Conservation (phyloP, 352 stramenopile species). For the Phytophthora palmivora region DNA sequence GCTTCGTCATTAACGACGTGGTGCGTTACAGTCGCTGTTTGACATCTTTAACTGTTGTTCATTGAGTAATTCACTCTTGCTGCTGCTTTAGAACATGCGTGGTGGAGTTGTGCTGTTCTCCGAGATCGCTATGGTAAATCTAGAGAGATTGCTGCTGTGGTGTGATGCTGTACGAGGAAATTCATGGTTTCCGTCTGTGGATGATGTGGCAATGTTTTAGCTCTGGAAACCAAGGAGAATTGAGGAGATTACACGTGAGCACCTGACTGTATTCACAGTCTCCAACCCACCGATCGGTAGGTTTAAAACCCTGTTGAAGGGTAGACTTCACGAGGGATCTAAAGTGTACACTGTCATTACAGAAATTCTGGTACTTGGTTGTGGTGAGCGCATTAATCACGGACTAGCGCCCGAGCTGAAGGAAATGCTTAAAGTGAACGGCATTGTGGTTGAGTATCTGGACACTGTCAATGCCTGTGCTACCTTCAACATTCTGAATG, state of each 20-base stretch:
- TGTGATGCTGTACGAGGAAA: too few relatives aligned
- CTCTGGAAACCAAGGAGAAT: constrained; percentile 82
- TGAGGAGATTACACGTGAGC: constrained; percentile 84
- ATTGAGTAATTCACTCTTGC: not conserved
- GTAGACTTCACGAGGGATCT: constrained; percentile 1
- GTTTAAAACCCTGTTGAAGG: not conserved
- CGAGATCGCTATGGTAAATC: constrained; percentile 78
- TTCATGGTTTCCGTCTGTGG: constrained; percentile 1
- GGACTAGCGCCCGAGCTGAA: constrained; percentile 67
- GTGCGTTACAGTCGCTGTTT: constrained; percentile 40
- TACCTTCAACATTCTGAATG: constrained; percentile 94
- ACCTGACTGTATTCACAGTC: constrained; percentile 77
- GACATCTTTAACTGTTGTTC: too few relatives aligned
- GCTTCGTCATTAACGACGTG: constrained; percentile 86
- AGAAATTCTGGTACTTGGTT: constrained; percentile 88
- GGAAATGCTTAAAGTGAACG: constrained; percentile 81
- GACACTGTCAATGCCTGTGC: constrained; percentile 87
- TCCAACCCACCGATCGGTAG: constrained; percentile 76
- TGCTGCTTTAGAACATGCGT: constrained; percentile 78
- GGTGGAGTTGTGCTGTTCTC: constrained; percentile 72
- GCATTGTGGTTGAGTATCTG: constrained; percentile 88
- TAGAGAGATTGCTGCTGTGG: not conserved
- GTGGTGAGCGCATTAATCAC: constrained; percentile 67
- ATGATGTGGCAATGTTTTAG: constrained; percentile 32
- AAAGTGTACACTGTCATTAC: constrained; percentile 4